These are phyloP conservation scores for Aspergillus texensis DNA, from an alignment of 2,329 filamentous ascomycete species.

Conservation along the genomic window DNA sequence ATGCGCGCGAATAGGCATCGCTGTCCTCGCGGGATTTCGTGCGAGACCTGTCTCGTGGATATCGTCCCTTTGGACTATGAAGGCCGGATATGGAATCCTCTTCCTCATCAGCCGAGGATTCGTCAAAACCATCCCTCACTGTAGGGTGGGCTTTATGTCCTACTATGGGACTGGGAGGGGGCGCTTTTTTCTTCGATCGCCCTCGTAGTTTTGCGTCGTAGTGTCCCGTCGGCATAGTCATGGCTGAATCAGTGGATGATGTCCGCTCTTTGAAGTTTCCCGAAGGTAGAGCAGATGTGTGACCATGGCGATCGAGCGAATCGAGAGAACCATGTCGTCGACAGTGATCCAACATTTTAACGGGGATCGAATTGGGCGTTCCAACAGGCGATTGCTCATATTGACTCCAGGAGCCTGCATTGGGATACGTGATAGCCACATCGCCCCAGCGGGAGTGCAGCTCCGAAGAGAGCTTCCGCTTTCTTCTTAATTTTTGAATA, in stretches of 20 bases:
- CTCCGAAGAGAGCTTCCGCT: conserved; percentile 39
- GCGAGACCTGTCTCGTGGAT: conserved; percentile 2
- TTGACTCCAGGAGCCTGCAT: conserved; percentile 46
- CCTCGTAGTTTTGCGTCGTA: conserved; percentile 33
- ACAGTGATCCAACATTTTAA: conserved; percentile 13
- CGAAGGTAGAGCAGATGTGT: background rate
- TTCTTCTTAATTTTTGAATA: conserved; percentile 36
- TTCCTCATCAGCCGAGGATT: conserved; percentile 30
- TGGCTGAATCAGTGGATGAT: conserved; percentile 18
- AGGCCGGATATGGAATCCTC: conserved; percentile 16
- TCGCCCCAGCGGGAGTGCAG: conserved; percentile 46
- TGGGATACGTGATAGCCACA: conserved; percentile 43
- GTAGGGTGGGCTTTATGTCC: background rate
- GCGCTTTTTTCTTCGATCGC: conserved; percentile 18
- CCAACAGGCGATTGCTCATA: conserved; percentile 32
- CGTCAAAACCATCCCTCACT: conserved; percentile 8
- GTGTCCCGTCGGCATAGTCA: conserved; percentile 32
- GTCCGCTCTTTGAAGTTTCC: conserved; percentile 7
- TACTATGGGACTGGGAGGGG: background rate
- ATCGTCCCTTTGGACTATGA: background rate
- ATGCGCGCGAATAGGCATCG: conserved; percentile 27
- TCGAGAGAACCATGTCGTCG: conserved; percentile 18
- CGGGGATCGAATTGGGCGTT: conserved; percentile 13
- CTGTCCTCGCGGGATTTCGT: conserved; percentile 13
- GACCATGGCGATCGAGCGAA: conserved; percentile 11